These are phyloP conservation scores for Lentinus tigrinus DNA, from an alignment of 768 basidiomycete species.

Conservation along the genomic window DNA sequence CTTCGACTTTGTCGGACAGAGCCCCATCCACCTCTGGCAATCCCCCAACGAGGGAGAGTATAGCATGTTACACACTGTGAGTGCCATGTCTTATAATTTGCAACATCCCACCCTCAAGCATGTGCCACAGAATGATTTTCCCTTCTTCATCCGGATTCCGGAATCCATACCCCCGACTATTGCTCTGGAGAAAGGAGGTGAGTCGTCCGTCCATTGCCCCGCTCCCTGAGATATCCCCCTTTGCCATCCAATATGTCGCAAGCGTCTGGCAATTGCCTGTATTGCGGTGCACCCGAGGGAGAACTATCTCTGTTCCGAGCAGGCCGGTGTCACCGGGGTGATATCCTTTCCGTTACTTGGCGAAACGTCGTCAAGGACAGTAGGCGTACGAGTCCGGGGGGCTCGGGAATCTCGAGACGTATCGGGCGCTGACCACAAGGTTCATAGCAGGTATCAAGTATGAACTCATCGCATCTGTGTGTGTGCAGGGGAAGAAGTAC, in stretches of 20 bases:
- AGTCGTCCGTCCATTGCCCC: conserved; percentile 17
- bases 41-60: conserved; percentile 71
- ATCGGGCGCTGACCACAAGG: neutral
- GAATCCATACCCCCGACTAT: conserved; percentile 89
- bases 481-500: conserved; percentile 83
- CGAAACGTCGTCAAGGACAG: neutral
- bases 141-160: conserved; percentile 88
- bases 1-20: conserved; percentile 78
- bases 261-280: neutral
- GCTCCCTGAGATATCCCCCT: neutral
- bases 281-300: too few relatives aligned
- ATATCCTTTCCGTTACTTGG: neutral
- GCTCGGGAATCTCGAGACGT: neutral
- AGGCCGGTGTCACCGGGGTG: too few relatives aligned
- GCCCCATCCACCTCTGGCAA: conserved; percentile 82
- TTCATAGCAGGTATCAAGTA: conserved; percentile 77
- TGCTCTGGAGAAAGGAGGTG: conserved; percentile 74
- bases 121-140: conserved; percentile 70
- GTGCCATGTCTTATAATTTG: conserved; percentile 7
- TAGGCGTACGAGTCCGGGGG: too few relatives aligned
- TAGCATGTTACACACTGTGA: conserved; percentile 63
- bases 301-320: neutral
- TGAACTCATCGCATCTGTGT: conserved; percentile 85
- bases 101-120: neutral
- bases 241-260: neutral